Evolutionary conservation across 2,329 filamentous ascomycete genomes (phyloP).

Genomic region (Karstenula rhodostoma): DNA sequence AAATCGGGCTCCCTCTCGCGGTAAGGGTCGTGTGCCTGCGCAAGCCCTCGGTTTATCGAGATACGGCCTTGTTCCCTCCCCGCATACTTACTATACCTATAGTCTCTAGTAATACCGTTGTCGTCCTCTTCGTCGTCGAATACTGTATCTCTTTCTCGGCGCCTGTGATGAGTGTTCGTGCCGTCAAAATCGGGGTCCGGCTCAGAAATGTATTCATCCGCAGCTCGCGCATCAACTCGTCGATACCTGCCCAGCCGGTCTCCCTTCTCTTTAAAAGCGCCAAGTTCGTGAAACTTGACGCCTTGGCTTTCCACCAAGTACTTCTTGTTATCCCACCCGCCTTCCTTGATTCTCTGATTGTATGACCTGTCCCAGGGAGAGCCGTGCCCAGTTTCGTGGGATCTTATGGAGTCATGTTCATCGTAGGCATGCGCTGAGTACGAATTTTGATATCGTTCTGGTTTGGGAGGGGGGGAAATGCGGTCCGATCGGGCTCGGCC

Average conservation of each 20-base stretch:
- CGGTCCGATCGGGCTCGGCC: not conserved
- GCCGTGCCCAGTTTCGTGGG: not conserved
- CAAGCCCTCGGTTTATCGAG: too few species aligned
- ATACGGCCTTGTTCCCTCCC: too few species aligned
- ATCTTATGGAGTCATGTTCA: not conserved
- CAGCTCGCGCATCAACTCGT: slow-evolving; percentile 13
- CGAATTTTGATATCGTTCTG: not conserved
- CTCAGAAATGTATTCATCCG: not conserved
- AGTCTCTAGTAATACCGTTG: not conserved
- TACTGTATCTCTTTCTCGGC: not conserved
- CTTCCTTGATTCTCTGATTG: slow-evolving; percentile 13
- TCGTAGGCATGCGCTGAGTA: not conserved
- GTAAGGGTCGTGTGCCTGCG: too few species aligned
- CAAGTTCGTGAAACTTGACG: slow-evolving; percentile 12
- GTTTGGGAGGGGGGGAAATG: not conserved
- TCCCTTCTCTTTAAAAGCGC: slow-evolving; percentile 14
- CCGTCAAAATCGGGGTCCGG: not conserved
- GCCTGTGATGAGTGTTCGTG: not conserved
- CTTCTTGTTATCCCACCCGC: slow-evolving; percentile 21
- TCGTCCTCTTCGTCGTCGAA: not conserved
- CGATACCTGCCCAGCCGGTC: slow-evolving; percentile 13
- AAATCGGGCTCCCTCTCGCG: too few species aligned
- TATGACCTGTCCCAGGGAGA: slow-evolving; percentile 4
- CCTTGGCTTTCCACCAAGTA: slow-evolving; percentile 23
- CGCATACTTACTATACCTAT: not conserved